Base-by-base conservation (phyloP, 371 early-diverging fungal genomes). In the Choanephora cucurbitarum region DNA sequence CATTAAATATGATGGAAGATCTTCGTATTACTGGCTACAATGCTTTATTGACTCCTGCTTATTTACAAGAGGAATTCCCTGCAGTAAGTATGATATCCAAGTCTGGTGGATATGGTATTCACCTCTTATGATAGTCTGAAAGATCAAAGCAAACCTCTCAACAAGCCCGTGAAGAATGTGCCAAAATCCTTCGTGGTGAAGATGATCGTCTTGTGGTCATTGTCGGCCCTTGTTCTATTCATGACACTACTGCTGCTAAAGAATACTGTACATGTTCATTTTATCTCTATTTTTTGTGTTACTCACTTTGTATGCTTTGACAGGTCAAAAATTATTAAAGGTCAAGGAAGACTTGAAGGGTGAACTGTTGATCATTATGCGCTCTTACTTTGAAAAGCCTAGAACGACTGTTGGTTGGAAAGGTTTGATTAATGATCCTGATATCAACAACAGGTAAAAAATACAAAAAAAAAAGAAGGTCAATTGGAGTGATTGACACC, bases 371-470 rank as follows among this genome's bases (percentile, higher is more conserved):
- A 90, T 95, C 41, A 84, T 95, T 52, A 94, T 95, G 95, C 78
- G 96, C 44, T 90, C 89, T 41, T 96, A 94, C 81, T 96, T 96
- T 76, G 96, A 95, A 77, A 95, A 95, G 75, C 96, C 96, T 13
- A 75, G 96, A 56, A 94, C 96, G 5, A 95, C 94, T 13, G 93
- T 94, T 24, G 95, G 96, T 14, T 95, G 96, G 96, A 94, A 94
- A 69, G 96, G 94, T 44, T 72, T 94, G 41, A 93, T 95, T 70
- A 95, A 94, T 65, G 96, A 95, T 61, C 94, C 96, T 19, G 72
- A 83, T 60, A 77, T 95, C 63, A 85, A 93, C 75, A 86, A 86
- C 60, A 84, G 86, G 73, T 84, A 72, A 39, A 31, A 15, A 28
- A 50, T 3, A 34, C 42, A 28, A 18, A 44, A 44, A 42, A 37